phyloP scores from a whole-genome alignment of 345 rosid species.

The Hirschfeldia incana region DNA sequence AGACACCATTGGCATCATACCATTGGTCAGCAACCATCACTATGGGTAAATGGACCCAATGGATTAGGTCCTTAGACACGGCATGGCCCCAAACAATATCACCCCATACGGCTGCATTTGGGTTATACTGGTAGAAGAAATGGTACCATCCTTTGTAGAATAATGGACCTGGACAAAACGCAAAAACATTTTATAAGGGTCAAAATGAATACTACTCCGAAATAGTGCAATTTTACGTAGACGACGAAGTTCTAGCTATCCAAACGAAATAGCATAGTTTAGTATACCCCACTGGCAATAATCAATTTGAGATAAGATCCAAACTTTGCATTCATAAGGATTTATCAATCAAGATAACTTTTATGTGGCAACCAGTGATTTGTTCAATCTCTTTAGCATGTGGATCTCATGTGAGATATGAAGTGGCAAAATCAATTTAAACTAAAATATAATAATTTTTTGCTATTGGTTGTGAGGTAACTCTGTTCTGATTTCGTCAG shows the following conservation, averaged over 20 bases:
- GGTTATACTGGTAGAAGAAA: slow-evolving; percentile 92
- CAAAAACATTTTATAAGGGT: neutral
- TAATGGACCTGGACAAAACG: slow-evolving; percentile 64
- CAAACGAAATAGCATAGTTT: slow-evolving; percentile 12
- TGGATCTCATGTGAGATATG: slow-evolving; percentile 29
- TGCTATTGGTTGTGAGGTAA: slow-evolving; percentile 24
- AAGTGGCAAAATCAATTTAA: slow-evolving; percentile 13
- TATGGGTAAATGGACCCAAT: slow-evolving; percentile 84
- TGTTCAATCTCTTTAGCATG: slow-evolving; percentile 20
- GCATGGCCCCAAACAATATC: slow-evolving; percentile 98
- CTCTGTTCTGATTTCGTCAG: slow-evolving; percentile 34
- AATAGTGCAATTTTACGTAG: too few species aligned
- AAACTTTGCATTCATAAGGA: slow-evolving; percentile 24
- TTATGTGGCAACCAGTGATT: slow-evolving; percentile 38
- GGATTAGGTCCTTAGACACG: slow-evolving; percentile 80
- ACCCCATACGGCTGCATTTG: slow-evolving; percentile 90
- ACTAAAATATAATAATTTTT: neutral
- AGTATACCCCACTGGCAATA: slow-evolving; percentile 25
- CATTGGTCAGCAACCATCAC: slow-evolving; percentile 76
- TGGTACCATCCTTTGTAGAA: slow-evolving; percentile 86
- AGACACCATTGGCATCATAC: slow-evolving; percentile 77
- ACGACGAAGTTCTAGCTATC: neutral
- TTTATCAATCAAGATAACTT: slow-evolving; percentile 20
- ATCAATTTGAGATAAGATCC: slow-evolving; percentile 30
- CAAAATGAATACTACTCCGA: neutral